These are phyloP conservation scores for Boletus semigastroideus DNA, from an alignment of 1,284 basidiomycete genomes.

Conservation along the genomic window DNA sequence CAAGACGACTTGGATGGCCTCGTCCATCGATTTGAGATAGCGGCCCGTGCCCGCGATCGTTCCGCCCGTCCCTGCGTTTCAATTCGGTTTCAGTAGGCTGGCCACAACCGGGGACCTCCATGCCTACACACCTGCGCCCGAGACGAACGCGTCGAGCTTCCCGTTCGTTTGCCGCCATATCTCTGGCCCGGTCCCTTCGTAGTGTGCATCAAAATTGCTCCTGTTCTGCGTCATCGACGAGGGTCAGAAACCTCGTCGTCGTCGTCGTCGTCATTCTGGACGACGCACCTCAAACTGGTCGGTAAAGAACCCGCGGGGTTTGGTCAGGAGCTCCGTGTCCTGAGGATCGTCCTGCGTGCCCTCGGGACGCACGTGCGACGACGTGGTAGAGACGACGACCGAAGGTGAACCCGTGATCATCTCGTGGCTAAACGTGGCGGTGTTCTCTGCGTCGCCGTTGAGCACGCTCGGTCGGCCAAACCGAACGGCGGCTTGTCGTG, in stretches of 20 bases:
- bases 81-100: not conserved
- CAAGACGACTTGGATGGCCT: conserved; percentile 70
- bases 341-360: conserved; percentile 31
- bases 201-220: conserved; percentile 91
- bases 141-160: conserved; percentile 82
- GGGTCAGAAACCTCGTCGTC: not conserved
- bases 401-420: conserved; percentile 42
- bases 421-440: conserved; percentile 28
- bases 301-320: conserved; percentile 81
- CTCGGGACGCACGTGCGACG: conserved; percentile 44
- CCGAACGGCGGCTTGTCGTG: conserved; percentile 69
- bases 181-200: conserved; percentile 89
- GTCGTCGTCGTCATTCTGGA: not conserved
- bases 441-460: conserved; percentile 28
- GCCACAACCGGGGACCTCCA: not conserved
- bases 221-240: conserved; percentile 57
- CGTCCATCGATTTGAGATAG: conserved; percentile 74
- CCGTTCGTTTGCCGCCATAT: conserved; percentile 94
- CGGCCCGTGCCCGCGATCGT: conserved; percentile 87
- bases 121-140: conserved; percentile 76
- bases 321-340: conserved; percentile 43
- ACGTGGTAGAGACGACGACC: conserved; percentile 58
- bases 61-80: conserved; percentile 79
- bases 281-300: conserved; percentile 86
- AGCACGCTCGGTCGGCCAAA: conserved; percentile 58